phyloP scores from a whole-genome alignment of 345 rosid genomes.

The Eutrema heterophyllum region DNA sequence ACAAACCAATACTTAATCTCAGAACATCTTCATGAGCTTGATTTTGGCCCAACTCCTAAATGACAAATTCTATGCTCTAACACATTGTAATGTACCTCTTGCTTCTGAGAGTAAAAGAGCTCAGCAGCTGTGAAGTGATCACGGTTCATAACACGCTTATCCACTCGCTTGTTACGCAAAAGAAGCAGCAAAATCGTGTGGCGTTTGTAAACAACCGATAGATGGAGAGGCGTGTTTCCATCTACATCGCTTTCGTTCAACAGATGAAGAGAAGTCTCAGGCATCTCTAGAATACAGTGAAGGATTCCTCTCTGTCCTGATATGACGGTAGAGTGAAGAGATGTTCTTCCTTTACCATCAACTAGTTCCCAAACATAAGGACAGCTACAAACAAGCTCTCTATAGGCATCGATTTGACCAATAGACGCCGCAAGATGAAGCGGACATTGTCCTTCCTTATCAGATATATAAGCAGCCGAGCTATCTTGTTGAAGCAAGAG shows the following conservation, averaged over 20 bases:
- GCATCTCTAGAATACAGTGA: constrained; percentile 7
- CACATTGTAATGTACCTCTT: constrained; percentile 12
- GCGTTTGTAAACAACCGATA: constrained; percentile 30
- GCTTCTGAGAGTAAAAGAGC: constrained; percentile 24
- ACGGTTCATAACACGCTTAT: constrained; percentile 31
- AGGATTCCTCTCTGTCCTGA: constrained; percentile 19
- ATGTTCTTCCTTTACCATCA: constrained; percentile 23
- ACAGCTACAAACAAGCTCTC: constrained; percentile 12
- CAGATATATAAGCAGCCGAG: constrained; percentile 16
- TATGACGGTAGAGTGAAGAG: constrained; percentile 37
- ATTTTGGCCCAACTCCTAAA: background rate
- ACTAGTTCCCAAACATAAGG: constrained; percentile 23
- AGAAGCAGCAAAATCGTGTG: constrained; percentile 8
- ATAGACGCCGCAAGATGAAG: constrained; percentile 22
- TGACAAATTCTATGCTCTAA: background rate
- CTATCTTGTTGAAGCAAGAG: constrained; percentile 15
- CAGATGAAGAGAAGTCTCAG: constrained; percentile 1
- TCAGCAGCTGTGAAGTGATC: constrained; percentile 28
- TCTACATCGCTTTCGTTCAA: constrained; percentile 31
- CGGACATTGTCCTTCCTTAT: constrained; percentile 21
- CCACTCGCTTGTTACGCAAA: constrained; percentile 23
- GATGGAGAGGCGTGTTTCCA: constrained; percentile 45
- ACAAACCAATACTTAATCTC: background rate
- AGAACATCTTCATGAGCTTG: background rate
- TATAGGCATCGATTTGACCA: constrained; percentile 1